A percentile compares a stretch with the other conserved stretches of the same genome.
phyloP scores from a whole-genome alignment of 2,329 filamentous ascomycete genomes.

The Neofusicoccum laricinum region DNA sequence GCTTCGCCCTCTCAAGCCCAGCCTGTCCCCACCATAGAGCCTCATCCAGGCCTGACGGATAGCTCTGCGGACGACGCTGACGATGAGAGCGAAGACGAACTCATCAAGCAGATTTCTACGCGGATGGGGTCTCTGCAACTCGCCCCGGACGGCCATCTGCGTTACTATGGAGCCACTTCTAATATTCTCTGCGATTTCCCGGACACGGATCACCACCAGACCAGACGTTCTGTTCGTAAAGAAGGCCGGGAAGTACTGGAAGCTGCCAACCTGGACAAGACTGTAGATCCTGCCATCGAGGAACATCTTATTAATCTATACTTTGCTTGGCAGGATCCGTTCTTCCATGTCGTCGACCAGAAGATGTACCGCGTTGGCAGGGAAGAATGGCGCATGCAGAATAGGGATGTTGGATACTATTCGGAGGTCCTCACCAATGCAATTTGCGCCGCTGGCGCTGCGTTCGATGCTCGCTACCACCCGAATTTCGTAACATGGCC shows the following conservation, averaged over 20 bases:
- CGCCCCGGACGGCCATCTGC: conserved; percentile 13
- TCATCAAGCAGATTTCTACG: conserved; percentile 16
- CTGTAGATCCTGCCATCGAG: conserved; percentile 41
- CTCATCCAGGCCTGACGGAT: conserved; percentile 6
- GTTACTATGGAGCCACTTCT: conserved; percentile 17
- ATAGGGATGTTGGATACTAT: conserved; percentile 18
- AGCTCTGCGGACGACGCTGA: conserved; percentile 14
- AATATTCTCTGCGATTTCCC: conserved; percentile 17
- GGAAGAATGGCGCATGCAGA: conserved; percentile 16
- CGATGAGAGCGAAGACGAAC: conserved; percentile 17
- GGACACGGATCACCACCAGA: conserved; percentile 13
- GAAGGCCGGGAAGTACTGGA: conserved; percentile 28
- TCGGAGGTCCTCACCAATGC: conserved; percentile 24
- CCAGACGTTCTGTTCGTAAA: conserved; percentile 2
- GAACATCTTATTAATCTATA: conserved; percentile 46
- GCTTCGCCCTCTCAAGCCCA: conserved; percentile 6
- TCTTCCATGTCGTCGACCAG: conserved; percentile 45
- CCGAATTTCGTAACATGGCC: conserved; percentile 35
- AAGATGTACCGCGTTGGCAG: conserved; percentile 27
- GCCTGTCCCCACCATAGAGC: background rate
- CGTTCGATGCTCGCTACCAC: conserved; percentile 31
- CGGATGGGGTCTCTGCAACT: conserved; percentile 17
- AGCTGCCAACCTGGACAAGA: conserved; percentile 40
- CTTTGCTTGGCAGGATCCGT: conserved; percentile 50
- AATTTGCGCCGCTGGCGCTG: conserved; percentile 32